phyloP scores from a whole-genome alignment of 129 eudicot genomes.

The Pulicaria dysenterica region DNA sequence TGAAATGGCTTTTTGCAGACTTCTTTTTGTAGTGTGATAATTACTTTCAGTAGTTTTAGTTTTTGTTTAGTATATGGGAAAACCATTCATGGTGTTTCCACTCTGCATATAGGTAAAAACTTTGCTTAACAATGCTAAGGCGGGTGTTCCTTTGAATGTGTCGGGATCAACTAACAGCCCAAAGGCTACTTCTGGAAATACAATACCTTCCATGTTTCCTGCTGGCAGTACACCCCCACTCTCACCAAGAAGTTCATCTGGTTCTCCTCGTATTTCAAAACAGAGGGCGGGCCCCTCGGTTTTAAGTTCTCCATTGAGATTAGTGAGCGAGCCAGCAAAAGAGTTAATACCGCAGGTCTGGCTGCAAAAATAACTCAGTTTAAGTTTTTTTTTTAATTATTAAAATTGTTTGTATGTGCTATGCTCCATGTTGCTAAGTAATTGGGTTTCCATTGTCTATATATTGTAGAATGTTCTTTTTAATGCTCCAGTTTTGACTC shows the following conservation, averaged over 20 bases:
- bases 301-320: constrained; percentile 62
- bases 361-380: neutral
- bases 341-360: constrained; percentile 83
- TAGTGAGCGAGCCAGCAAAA: constrained; percentile 64
- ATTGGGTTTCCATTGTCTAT: neutral
- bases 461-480: neutral
- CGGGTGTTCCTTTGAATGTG: constrained; percentile 57
- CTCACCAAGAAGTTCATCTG: constrained; percentile 80
- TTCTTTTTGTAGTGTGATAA: too few species aligned
- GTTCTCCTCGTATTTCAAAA: constrained; percentile 72
- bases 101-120: constrained; percentile 59
- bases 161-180: constrained; percentile 58
- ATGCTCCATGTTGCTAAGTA: neutral
- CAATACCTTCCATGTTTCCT: constrained; percentile 84
- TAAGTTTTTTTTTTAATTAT: neutral
- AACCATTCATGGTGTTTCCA: constrained; percentile 2
- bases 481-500: constrained; percentile 2
- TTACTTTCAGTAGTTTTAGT: neutral
- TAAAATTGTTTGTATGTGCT: constrained; percentile 9
- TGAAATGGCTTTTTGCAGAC: too few species aligned
- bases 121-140: constrained; percentile 72
- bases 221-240: constrained; percentile 93
- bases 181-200: constrained; percentile 55
- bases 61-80: neutral
- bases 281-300: constrained; percentile 67